A percentile compares a stretch with the other conserved stretches of the same genome.
These are phyloP conservation scores for Pseudogymnoascus sp. DNA, from an alignment of 2,329 filamentous ascomycete species.

Conservation along the genomic window DNA sequence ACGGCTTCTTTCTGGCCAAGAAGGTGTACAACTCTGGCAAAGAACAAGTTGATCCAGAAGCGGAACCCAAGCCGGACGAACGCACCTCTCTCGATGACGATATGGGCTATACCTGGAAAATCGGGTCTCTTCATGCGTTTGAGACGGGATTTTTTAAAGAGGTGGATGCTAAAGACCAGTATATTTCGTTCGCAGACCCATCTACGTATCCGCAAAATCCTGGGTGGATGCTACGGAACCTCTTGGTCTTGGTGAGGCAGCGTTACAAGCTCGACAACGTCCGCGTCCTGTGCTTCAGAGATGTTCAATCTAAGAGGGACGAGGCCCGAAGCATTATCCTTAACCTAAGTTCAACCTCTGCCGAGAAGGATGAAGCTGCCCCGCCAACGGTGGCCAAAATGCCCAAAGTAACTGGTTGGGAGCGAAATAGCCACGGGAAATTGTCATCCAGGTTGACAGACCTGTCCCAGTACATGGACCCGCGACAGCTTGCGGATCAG, in stretches of 20 bases:
- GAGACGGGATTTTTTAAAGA: slow-evolving; percentile 82
- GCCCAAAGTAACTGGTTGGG: slow-evolving; percentile 94
- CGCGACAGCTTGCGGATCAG: slow-evolving; percentile 77
- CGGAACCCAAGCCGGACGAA: slow-evolving; percentile 42
- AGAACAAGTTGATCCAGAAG: slow-evolving; percentile 23
- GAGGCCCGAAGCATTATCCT: slow-evolving; percentile 77
- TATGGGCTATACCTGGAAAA: slow-evolving; percentile 66
- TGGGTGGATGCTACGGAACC: slow-evolving; percentile 87
- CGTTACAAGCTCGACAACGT: slow-evolving; percentile 70
- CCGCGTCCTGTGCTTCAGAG: slow-evolving; percentile 85
- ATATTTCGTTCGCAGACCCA: slow-evolving; percentile 82
- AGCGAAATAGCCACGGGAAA: slow-evolving; percentile 72
- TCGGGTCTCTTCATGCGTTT: slow-evolving; percentile 68
- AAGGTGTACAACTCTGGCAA: slow-evolving; percentile 42
- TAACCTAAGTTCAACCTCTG: slow-evolving; percentile 28
- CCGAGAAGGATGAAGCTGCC: slow-evolving; percentile 16
- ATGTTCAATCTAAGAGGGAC: slow-evolving; percentile 69
- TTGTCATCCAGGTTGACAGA: slow-evolving; percentile 72
- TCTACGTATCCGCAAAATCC: slow-evolving; percentile 84
- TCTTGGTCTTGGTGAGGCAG: slow-evolving; percentile 76
- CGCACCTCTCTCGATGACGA: slow-evolving; percentile 35
- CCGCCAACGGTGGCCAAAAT: slow-evolving; percentile 38
- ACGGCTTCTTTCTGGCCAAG: slow-evolving; percentile 95
- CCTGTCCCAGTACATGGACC: slow-evolving; percentile 90
- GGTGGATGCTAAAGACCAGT: slow-evolving; percentile 65